Evolutionary conservation across 768 basidiomycete genomes (phyloP).

Genomic region (Agaricus subrufescens): DNA sequence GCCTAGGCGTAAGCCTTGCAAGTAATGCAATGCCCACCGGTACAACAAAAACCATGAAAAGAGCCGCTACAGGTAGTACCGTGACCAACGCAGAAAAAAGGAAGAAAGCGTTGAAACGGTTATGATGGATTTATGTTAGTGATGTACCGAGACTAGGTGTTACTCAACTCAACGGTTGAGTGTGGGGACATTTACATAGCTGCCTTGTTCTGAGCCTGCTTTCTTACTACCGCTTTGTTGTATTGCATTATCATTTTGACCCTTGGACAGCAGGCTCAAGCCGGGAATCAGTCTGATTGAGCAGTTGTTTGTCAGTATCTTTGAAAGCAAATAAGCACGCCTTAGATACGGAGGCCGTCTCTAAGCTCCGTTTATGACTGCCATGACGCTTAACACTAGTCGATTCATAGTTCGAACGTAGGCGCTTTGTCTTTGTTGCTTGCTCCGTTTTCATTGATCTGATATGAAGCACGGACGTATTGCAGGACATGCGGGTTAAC

Average conservation of each 20-base stretch:
- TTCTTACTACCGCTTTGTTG: background rate
- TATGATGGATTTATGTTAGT: conserved; percentile 29
- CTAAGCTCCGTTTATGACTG: background rate
- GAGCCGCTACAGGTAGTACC: conserved; percentile 51
- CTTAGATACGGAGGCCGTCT: background rate
- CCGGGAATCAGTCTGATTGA: background rate
- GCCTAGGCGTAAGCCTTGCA: conserved; percentile 29
- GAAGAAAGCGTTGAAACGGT: conserved; percentile 83
- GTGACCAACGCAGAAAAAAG: conserved; percentile 69
- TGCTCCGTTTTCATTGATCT: conserved; percentile 4
- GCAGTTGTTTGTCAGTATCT: background rate
- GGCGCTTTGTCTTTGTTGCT: background rate
- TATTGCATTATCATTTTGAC: background rate
- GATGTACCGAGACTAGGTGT: background rate
- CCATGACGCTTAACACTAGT: background rate
- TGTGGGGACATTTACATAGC: background rate
- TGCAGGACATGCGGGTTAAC: conserved; percentile 64
- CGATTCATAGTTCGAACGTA: conserved; percentile 5
- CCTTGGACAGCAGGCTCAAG: background rate
- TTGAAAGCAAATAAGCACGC: background rate
- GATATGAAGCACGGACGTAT: conserved; percentile 60
- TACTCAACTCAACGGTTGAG: background rate
- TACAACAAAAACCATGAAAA: conserved; percentile 61
- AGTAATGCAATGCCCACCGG: conserved; percentile 25
- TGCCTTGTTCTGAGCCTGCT: conserved; percentile 3